Evolutionary conservation across 441 rosid genomes (phyloP).

Genomic region (Adansonia madagascariensis): DNA sequence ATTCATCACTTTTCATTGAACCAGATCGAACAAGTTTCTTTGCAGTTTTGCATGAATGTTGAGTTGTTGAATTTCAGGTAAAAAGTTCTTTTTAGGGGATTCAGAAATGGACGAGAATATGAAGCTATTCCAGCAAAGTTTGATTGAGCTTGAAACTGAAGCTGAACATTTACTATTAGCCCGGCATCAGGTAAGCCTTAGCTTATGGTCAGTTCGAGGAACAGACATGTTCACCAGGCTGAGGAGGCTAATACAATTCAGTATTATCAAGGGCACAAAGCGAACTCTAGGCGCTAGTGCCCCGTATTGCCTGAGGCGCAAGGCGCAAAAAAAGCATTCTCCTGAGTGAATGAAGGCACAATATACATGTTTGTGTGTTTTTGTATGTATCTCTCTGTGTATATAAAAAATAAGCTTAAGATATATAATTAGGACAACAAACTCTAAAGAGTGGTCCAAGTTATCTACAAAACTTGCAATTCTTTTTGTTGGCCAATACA

Average conservation of each 20-base stretch:
- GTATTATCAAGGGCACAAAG: no score
- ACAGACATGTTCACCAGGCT: background rate
- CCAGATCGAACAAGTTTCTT: background rate
- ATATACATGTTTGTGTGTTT: no score
- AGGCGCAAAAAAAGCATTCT: no score
- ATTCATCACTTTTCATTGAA: background rate
- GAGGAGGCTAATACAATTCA: background rate
- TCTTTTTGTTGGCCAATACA: no score
- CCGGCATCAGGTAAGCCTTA: constrained; percentile 54
- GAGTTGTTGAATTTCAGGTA: constrained; percentile 7
- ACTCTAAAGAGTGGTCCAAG: no score
- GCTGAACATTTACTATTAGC: constrained; percentile 70
- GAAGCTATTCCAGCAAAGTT: constrained; percentile 50
- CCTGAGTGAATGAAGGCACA: no score
- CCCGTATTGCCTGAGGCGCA: no score
- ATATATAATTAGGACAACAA: no score
- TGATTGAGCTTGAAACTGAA: constrained; percentile 67
- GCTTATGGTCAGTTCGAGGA: background rate
- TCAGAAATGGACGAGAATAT: constrained; percentile 58
- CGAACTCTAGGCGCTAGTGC: no score
- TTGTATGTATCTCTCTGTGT: no score
- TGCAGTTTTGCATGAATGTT: constrained; percentile 1
- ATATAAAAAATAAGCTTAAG: no score
- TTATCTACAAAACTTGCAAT: no score
- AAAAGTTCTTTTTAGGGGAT: constrained; percentile 1